Evolutionary conservation across 2,329 filamentous ascomycete species (phyloP), one percentile per base, ranked within the genome.

Genomic region (Cercospora zeae-maydis): DNA sequence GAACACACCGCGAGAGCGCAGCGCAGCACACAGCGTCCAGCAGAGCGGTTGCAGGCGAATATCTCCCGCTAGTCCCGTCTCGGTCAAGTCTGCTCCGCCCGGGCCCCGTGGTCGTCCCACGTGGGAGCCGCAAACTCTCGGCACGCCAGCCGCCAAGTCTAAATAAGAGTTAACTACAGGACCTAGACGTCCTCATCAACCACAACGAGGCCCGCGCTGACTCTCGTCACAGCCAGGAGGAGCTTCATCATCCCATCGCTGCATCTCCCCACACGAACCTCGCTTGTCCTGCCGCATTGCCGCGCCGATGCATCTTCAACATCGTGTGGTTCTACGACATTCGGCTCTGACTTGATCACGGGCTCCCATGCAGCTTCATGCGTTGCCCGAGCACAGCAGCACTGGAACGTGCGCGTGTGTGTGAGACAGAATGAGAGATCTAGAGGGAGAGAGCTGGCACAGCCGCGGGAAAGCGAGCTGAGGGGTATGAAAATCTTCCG

Each of bases 371-470:
- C 42, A 49, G 42, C 42, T 49, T 49, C 42, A 49, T 49, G 42
- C 42, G 42, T 49, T 56, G 39, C 51, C 45, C 37, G 52, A 56
- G 59, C 59, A 61, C 58, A 54, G 33, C 49, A 52, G 49, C 58
- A 51, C 33, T 53, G 49, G 59, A 61, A 61, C 54, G 59, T 34
- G 19, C 56, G 45, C 36, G 31, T 57, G 59, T 54, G 11, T 52
- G n/a, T n/a, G n/a, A n/a, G n/a, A n/a, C n/a, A n/a, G n/a, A n/a
- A n/a, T n/a, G n/a, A n/a, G n/a, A n/a, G n/a, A n/a, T n/a, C n/a
- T n/a, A n/a, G n/a, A n/a, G n/a, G n/a, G n/a, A n/a, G n/a, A n/a
- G 42, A 42, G 31, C 30, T 49, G 42, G 21, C 24, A 27, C 42
- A 47, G 42, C 42, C 42, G 42, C 42, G 21, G 11, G 11, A 47